Conservation (phyloP, 768 basidiomycete species). For the Boletus eberwhitei region DNA sequence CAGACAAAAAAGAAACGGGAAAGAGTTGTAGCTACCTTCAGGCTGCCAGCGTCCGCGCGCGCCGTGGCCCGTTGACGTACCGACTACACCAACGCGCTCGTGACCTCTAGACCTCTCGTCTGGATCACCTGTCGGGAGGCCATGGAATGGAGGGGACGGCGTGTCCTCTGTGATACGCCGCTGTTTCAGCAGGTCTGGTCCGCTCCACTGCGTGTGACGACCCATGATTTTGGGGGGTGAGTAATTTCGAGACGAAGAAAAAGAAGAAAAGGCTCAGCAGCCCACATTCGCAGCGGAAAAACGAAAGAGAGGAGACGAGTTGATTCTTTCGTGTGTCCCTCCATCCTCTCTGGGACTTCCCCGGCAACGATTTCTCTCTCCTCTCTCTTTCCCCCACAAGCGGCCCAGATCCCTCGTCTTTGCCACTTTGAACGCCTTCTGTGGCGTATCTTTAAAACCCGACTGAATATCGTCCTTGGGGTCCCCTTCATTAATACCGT, state of each 20-base stretch:
- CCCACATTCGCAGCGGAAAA: background rate
- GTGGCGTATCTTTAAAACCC: too few relatives aligned
- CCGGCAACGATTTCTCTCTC: background rate
- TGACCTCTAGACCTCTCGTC: background rate
- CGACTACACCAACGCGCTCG: background rate
- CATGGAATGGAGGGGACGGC: background rate
- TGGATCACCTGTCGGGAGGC: background rate
- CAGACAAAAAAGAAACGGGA: background rate
- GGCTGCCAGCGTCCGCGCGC: background rate
- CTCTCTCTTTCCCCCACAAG: too few relatives aligned
- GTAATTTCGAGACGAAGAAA: background rate
- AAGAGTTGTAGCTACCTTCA: background rate
- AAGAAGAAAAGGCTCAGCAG: background rate
- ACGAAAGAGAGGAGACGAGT: background rate
- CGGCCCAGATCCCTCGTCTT: background rate
- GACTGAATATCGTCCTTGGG: background rate
- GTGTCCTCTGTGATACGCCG: background rate
- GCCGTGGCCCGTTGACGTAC: background rate
- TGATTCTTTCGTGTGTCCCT: background rate
- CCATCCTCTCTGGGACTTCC: too few relatives aligned
- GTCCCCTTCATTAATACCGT: background rate
- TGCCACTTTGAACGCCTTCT: background rate
- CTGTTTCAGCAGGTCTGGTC: background rate
- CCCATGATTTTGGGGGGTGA: background rate
- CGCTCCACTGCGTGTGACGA: background rate